Percentiles rank a stretch among this genome's conserved stretches.
Evolutionary conservation across 768 basidiomycete genomes (phyloP).

Genomic region (Lentinus tigrinus): DNA sequence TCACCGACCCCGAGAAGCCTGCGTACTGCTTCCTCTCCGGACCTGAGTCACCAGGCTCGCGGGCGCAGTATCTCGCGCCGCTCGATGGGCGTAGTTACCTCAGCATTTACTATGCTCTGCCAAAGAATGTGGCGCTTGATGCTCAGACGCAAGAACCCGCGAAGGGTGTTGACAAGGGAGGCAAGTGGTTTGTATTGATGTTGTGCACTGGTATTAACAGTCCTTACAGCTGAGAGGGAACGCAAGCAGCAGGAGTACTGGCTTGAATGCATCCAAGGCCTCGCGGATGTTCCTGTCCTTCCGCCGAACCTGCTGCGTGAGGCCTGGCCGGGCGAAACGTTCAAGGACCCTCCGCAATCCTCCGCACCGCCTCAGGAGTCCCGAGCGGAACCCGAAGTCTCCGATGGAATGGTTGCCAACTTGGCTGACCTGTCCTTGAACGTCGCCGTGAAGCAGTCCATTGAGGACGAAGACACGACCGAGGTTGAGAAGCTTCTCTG

Average conservation of each 20-base stretch:
- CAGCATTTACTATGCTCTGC: background rate
- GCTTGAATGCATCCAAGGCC: background rate
- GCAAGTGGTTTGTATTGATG: background rate
- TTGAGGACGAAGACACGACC: conserved; percentile 23
- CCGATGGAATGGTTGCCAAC: background rate
- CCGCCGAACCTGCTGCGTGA: background rate
- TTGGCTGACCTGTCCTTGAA: conserved; percentile 28
- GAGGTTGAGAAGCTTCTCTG: conserved; percentile 30
- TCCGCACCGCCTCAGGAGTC: too few relatives aligned
- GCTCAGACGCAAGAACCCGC: too few relatives aligned
- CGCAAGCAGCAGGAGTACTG: background rate
- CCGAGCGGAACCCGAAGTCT: too few relatives aligned
- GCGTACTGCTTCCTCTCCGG: conserved; percentile 27
- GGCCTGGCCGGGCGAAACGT: conserved; percentile 1
- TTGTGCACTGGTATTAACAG: background rate
- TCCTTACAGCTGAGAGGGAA: background rate
- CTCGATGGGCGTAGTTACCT: conserved; percentile 8
- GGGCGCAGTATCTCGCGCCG: background rate
- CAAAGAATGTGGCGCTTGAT: too few relatives aligned
- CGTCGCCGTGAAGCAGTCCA: conserved; percentile 27
- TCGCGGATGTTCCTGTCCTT: conserved; percentile 1
- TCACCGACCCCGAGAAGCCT: conserved; percentile 28
- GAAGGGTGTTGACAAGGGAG: too few relatives aligned
- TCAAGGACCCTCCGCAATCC: too few relatives aligned
- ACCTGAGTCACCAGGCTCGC: background rate